These are phyloP conservation scores for Tylopilus rubrobrunneus DNA, from an alignment of 768 basidiomycete species.

Conservation along the genomic window DNA sequence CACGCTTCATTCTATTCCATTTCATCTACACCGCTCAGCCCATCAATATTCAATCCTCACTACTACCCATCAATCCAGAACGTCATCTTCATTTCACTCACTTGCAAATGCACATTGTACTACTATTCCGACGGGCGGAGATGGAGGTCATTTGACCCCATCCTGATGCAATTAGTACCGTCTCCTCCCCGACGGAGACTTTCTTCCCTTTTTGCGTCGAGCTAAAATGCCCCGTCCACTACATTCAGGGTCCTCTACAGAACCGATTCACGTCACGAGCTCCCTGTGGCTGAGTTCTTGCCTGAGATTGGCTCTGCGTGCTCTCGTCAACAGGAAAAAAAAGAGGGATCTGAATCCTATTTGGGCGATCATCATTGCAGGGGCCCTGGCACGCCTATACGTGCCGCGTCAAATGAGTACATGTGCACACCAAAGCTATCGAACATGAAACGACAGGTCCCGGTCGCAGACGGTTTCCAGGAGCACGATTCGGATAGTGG, in stretches of 20 bases:
- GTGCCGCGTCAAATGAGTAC: background rate
- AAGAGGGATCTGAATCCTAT: conserved; percentile 3
- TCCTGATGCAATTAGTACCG: background rate
- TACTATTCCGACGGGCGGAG: background rate
- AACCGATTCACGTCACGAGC: conserved; percentile 2
- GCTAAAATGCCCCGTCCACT: background rate
- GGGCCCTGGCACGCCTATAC: no score
- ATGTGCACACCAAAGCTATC: no score
- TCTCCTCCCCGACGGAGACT: conserved; percentile 1
- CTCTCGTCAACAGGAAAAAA: background rate
- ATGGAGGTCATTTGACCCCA: background rate
- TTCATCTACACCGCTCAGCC: background rate
- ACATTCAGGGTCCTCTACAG: background rate
- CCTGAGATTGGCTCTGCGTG: conserved; percentile 11
- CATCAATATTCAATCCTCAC: background rate
- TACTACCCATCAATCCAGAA: background rate
- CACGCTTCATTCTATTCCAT: conserved; percentile 4
- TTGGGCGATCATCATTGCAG: background rate
- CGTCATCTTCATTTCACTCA: background rate
- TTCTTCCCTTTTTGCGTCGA: background rate
- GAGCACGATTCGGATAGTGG: background rate
- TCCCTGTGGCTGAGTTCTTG: conserved; percentile 10
- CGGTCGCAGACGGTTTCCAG: conserved; percentile 11
- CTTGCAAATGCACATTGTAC: no score
- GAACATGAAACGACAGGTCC: conserved; percentile 5